Evolutionary conservation across 2,329 filamentous ascomycete species (phyloP), one percentile per base, ranked within the genome.

Genomic region (Aciculosporium take): DNA sequence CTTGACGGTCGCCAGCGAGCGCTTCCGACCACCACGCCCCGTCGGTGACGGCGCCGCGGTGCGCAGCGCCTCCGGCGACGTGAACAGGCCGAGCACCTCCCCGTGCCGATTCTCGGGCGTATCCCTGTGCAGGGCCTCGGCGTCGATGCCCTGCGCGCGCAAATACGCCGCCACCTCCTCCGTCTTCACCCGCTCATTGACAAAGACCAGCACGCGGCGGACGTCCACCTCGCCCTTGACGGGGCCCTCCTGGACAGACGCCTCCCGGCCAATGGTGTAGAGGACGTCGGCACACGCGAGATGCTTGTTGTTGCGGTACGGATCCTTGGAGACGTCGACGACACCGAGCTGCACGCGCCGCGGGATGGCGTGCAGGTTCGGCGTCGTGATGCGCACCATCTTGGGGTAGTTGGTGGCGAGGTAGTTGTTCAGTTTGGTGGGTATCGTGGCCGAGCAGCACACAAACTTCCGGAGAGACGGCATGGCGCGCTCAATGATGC

Each of bases 401-500:
- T 84, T 71, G 0, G 91, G 89, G 59, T 88, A 95, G 48, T 80
- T 79, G 46, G 77, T 75, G 40, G 76, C 75, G n/a, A 98, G 72
- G 58, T 83, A 86, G 49, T 75, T 80, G 65, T 98, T 91, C 15
- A 98, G 74, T 51, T 84, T 84, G 48, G 81, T 77, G 2, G 93
- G 91, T 46, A 98, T 96, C 5, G 91, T 98, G 39, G 91, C 91
- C 3, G 89, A 96, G 67, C 91, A 98, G 48, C 96, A 76, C 36
- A 98, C 72, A 20, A 98, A 71, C 57, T 94, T 84, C 55, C 85
- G 76, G 36, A 96, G 65, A 0, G 86, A 91, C 0, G 89, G 86
- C 6, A 78, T 72, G 1, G 81, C 76, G 44, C 83, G 81, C 54
- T 94, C 84, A 48, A 98, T 73, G 49, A 98, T 84, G 42, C 76